phyloP scores from a whole-genome alignment of 495 filamentous ascomycete genomes.

The Hyaloscypha finlandica region DNA sequence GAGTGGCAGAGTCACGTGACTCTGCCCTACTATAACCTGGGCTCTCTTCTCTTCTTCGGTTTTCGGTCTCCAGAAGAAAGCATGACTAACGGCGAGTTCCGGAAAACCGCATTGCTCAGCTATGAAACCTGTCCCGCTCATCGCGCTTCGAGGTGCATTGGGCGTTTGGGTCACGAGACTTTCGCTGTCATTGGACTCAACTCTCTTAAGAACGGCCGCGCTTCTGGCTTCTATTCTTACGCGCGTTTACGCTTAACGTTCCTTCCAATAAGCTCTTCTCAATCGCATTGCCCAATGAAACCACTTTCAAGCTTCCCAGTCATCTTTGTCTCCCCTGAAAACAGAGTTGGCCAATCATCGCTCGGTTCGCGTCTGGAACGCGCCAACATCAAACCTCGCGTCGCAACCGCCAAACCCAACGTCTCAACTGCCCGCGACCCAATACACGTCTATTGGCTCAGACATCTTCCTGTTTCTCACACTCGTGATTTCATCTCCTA shows the following conservation, averaged over 20 bases:
- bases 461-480: background rate
- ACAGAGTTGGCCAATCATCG: conserved; percentile 21
- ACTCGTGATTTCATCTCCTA: conserved; percentile 1
- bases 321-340: background rate
- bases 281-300: conserved; percentile 12
- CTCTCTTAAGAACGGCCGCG: conserved; percentile 12
- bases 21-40: too few species aligned
- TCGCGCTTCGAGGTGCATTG: background rate
- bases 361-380: conserved; percentile 14
- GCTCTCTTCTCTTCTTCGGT: too few species aligned
- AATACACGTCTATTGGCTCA: conserved; percentile 16
- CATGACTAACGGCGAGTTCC: too few species aligned
- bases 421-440: conserved; percentile 22
- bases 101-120: background rate
- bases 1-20: too few species aligned
- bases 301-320: background rate
- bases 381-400: conserved; percentile 24
- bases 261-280: conserved; percentile 7
- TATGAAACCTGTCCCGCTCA: background rate
- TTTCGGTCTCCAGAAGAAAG: too few species aligned
- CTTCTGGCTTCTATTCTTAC: conserved; percentile 25
- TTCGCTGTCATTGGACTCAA: background rate
- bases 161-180: conserved; percentile 5
- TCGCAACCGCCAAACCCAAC: conserved; percentile 13
- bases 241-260: conserved; percentile 24